phyloP scores from a whole-genome alignment of 345 rosid genomes.

The Aethionema arabicum region DNA sequence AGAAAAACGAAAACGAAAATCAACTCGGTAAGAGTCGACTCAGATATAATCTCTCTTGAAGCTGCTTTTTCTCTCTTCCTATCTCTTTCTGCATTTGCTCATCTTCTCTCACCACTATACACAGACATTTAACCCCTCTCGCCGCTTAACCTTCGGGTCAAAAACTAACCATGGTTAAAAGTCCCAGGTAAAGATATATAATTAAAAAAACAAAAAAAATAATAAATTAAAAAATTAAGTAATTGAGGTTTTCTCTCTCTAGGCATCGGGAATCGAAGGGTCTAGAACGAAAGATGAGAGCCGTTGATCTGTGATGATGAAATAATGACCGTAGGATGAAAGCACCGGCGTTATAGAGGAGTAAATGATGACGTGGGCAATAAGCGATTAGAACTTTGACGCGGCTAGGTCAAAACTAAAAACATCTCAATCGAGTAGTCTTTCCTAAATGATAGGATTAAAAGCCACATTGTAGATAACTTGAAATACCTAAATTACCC shows the following conservation, averaged over 20 bases:
- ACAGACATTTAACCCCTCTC: conserved; percentile 32
- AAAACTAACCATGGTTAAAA: conserved; percentile 36
- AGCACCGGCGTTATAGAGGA: conserved; percentile 6
- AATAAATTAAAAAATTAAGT: conserved; percentile 5
- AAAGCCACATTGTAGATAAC: background rate
- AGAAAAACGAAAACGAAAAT: background rate
- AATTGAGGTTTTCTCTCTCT: conserved; percentile 2
- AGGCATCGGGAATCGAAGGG: conserved; percentile 40
- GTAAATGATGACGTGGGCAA: conserved; percentile 47
- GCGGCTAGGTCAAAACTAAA: conserved; percentile 40
- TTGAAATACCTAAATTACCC: conserved; percentile 22
- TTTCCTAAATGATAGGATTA: conserved; percentile 22
- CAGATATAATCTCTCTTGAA: conserved; percentile 28
- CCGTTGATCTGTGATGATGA: conserved; percentile 46
- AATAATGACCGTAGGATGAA: conserved; percentile 39
- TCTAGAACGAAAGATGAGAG: conserved; percentile 46
- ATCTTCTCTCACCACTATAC: conserved; percentile 25
- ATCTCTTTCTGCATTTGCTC: conserved; percentile 17
- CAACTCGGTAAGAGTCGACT: conserved; percentile 38
- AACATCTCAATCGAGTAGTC: conserved; percentile 30
- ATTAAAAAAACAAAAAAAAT: background rate
- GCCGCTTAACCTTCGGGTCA: conserved; percentile 32
- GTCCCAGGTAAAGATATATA: background rate
- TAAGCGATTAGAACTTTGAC: conserved; percentile 44
- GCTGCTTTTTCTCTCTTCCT: conserved; percentile 25